These are phyloP conservation scores for Trichoderma reesei DNA, from an alignment of 495 filamentous ascomycete species.

Conservation along the genomic window DNA sequence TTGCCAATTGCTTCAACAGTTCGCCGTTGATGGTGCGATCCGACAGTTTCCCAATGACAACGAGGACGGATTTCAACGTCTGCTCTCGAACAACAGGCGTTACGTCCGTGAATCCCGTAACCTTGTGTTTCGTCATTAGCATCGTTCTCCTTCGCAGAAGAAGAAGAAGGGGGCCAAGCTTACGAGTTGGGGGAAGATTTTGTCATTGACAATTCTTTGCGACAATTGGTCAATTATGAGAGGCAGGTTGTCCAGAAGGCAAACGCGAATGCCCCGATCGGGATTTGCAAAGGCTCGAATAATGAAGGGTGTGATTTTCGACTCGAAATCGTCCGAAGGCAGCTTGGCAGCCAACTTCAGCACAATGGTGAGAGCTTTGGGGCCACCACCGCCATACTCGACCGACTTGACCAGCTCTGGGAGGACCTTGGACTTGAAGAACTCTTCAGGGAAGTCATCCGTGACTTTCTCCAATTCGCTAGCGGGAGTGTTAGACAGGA, in stretches of 20 bases:
- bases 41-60: slow-evolving; percentile 76
- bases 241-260: slow-evolving; percentile 79
- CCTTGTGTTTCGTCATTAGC: slow-evolving; percentile 26
- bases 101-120: slow-evolving; percentile 85
- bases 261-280: slow-evolving; percentile 86
- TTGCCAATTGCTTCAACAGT: slow-evolving; percentile 79
- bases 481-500: background rate
- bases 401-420: slow-evolving; percentile 95
- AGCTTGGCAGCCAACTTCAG: slow-evolving; percentile 84
- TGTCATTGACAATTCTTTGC: slow-evolving; percentile 87
- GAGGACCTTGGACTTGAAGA: slow-evolving; percentile 92
- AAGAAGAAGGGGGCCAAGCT: slow-evolving; percentile 9
- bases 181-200: slow-evolving; percentile 91
- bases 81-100: slow-evolving; percentile 90
- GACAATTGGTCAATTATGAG: slow-evolving; percentile 85
- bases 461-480: slow-evolving; percentile 79
- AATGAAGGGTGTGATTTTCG: slow-evolving; percentile 73
- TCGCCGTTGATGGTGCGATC: slow-evolving; percentile 92
- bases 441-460: slow-evolving; percentile 93
- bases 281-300: slow-evolving; percentile 83
- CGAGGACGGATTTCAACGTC: slow-evolving; percentile 85
- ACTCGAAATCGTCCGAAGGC: slow-evolving; percentile 80
- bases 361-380: slow-evolving; percentile 79
- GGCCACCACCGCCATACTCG: slow-evolving; percentile 91
- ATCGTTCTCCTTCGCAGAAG: background rate